A percentile compares a stretch with the other conserved stretches of the same genome.
phyloP scores from a whole-genome alignment of 805 yeast genomes.

The Candida odintsovae region DNA sequence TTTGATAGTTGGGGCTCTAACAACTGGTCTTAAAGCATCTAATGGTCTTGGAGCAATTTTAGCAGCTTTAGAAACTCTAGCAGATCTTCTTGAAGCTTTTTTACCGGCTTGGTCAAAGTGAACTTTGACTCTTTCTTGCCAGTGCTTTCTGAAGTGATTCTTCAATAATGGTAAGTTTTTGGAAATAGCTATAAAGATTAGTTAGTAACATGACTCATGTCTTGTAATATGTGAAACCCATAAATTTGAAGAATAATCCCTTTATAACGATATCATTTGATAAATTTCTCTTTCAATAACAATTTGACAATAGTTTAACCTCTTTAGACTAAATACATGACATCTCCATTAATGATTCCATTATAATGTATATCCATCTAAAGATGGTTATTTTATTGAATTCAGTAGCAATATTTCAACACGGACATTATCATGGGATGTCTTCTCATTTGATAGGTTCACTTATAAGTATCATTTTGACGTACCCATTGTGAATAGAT shows the following conservation, averaged over 20 bases:
- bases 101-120: conserved; percentile 99
- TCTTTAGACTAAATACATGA: too few relatives aligned
- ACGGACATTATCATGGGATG: neutral
- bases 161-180: conserved; percentile 98
- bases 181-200: conserved; percentile 68
- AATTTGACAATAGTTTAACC: neutral
- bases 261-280: too few relatives aligned
- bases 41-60: conserved; percentile 96
- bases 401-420: neutral
- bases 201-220: conserved; percentile 9
- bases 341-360: neutral
- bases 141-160: conserved; percentile 99
- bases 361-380: neutral
- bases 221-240: neutral
- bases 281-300: too few relatives aligned
- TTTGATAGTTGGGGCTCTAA: conserved; percentile 97
- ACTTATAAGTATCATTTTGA: neutral
- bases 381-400: neutral
- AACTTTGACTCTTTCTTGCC: conserved; percentile 99
- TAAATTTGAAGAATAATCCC: too few relatives aligned
- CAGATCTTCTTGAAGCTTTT: conserved; percentile 93
- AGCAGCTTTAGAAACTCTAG: conserved; percentile 93
- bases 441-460: neutral
- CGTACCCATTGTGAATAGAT: conserved; percentile 5
- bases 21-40: conserved; percentile 94